phyloP scores from a whole-genome alignment of 345 rosid species.

The Brassica carinata region DNA sequence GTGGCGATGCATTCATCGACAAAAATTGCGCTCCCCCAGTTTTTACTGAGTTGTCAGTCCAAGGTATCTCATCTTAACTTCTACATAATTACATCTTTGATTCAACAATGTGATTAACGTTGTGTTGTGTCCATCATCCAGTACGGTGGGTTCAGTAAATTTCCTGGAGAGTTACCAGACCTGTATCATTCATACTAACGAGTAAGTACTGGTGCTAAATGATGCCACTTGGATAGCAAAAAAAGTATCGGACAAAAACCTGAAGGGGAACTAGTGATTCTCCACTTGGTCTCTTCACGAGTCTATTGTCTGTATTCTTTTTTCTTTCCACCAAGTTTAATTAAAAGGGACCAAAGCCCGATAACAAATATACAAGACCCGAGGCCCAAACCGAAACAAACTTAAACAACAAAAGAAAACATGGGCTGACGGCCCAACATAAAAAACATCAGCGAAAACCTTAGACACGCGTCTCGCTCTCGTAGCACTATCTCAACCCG shows the following conservation, averaged over 20 bases:
- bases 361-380: too few species aligned
- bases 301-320: background rate
- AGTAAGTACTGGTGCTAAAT: background rate
- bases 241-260: background rate
- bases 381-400: too few species aligned
- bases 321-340: too few species aligned
- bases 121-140: constrained; percentile 32
- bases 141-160: constrained; percentile 89
- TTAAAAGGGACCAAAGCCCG: too few species aligned
- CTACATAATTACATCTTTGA: background rate
- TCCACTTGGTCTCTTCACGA: constrained; percentile 25
- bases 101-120: constrained; percentile 11
- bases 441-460: too few species aligned
- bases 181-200: constrained; percentile 76
- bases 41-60: constrained; percentile 80
- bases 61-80: constrained; percentile 47
- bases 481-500: too few species aligned
- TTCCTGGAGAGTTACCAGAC: constrained; percentile 63
- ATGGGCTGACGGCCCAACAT: too few species aligned
- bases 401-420: too few species aligned
- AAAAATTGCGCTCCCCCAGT: constrained; percentile 56
- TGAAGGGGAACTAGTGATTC: constrained; percentile 30
- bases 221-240: background rate
- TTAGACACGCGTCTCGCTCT: too few species aligned
- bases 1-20: constrained; percentile 62